Base-by-base conservation (phyloP, 2,329 filamentous ascomycete genomes). In the Chaetomiaceae sp. region DNA sequence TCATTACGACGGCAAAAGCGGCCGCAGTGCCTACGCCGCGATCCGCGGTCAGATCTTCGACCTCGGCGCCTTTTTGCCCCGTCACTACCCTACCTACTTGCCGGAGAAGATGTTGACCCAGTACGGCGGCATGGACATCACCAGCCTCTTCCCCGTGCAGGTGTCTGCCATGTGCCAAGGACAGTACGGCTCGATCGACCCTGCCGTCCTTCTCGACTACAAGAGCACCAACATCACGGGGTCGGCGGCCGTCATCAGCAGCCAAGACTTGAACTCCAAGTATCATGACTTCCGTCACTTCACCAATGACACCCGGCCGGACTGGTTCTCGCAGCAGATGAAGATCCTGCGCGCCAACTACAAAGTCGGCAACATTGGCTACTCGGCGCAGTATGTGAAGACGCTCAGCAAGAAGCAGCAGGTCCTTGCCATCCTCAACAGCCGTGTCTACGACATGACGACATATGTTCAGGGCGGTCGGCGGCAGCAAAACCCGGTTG, bases 291-390 rank as follows among this genome's bases (percentile, higher is more conserved):
- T 99, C 80, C 83, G 93, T 53, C 83, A 79, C 64, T 90, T 81
- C 64, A 89, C 80, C 30, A 89, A 90, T 58, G 88, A 96, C 64
- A 85, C 79, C 44, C 85, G 91, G 10, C 83, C 85, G 2, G 89
- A 96, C 65, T 99, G 93, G 93, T 97, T 92, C 71, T 85, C 78
- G 51, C 89, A 99, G 70, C 84, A 91, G 66, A 89, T 96, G 79
- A 76, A 83, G 27, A 82, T 83, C 66, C 73, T 99, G 47, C 86
- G 85, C 60, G 70, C 81, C 27, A 85, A 83, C 51, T 97, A 86
- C 75, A 86, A 87, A 70, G 95, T 95, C 68, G 93, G 93, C 43
- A 85, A 83, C 56, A 75, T 99, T 44, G 93, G 90, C 21, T 99
- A 90, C 68, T 89, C 87, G 9, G 71, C 85, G 0, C 63, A 87